These are phyloP conservation scores for Dioscorea cayenensis DNA, from an alignment of 116 monocot genomes.

Conservation along the genomic window DNA sequence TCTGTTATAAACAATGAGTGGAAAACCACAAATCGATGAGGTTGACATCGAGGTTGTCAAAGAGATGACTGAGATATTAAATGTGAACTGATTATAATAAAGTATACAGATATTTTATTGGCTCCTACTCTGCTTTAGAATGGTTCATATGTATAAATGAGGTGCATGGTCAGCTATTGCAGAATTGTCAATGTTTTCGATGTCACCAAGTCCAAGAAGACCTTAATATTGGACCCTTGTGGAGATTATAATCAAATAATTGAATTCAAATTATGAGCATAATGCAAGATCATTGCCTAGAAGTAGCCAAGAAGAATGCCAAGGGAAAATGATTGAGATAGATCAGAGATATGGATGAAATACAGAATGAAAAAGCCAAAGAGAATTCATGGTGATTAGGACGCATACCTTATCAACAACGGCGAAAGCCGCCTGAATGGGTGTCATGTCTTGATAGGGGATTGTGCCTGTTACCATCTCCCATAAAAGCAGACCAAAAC, in stretches of 20 bases:
- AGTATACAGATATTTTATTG: neutral
- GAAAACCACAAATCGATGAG: neutral
- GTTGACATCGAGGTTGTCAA: no score
- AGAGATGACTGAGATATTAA: no score
- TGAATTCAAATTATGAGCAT: neutral
- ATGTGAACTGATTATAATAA: no score
- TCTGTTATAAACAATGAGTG: neutral
- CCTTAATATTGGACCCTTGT: neutral
- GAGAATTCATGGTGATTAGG: neutral
- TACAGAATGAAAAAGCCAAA: neutral
- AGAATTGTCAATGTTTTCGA: neutral
- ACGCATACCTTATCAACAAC: slow-evolving; percentile 44
- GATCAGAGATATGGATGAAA: neutral
- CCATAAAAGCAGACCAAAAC: slow-evolving; percentile 60
- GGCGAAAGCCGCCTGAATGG: slow-evolving; percentile 61
- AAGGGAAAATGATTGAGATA: neutral
- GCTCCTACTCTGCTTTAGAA: neutral
- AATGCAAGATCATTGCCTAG: neutral
- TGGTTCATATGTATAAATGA: neutral
- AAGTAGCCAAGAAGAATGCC: neutral
- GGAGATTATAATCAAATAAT: neutral
- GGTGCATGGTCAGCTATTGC: neutral
- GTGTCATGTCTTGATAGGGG: slow-evolving; percentile 56
- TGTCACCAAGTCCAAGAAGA: neutral
- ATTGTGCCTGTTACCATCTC: slow-evolving; percentile 56